phyloP scores from a whole-genome alignment of 192 early-diverging fungal species.

The Coemansia brasiliensis region DNA sequence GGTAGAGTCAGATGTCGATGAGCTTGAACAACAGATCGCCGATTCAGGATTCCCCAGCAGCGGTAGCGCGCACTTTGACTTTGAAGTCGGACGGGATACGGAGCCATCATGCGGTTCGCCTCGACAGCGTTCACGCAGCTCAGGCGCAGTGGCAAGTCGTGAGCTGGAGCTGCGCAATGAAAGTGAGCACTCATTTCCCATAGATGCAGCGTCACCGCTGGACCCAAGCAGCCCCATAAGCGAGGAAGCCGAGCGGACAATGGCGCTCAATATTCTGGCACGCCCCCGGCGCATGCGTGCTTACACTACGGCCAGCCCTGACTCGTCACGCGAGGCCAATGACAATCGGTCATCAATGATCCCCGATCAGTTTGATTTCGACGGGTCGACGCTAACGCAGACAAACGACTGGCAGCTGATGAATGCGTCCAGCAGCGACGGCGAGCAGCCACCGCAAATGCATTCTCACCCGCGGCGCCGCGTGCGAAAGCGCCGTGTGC shows the following conservation, averaged over 20 bases:
- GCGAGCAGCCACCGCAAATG: constrained; percentile 20
- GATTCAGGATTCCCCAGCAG: constrained; percentile 43
- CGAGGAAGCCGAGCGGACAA: constrained; percentile 12
- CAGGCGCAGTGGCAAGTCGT: constrained; percentile 12
- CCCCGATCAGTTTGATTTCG: constrained; percentile 26
- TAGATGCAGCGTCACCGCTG: constrained; percentile 17
- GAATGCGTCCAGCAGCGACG: constrained; percentile 45
- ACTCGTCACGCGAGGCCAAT: constrained; percentile 5
- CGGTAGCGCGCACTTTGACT: constrained; percentile 49
- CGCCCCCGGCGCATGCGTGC: constrained; percentile 22
- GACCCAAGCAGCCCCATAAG: constrained; percentile 46
- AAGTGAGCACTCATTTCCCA: constrained; percentile 7
- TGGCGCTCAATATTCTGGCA: constrained; percentile 43
- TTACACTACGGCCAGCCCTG: constrained; percentile 10
- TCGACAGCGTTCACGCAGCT: constrained; percentile 21
- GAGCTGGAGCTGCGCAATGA: constrained; percentile 1
- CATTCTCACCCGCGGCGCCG: constrained; percentile 31
- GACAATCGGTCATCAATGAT: constrained; percentile 5
- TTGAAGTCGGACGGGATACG: constrained; percentile 22
- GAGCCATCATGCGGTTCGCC: constrained; percentile 27
- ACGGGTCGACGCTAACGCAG: constrained; percentile 53
- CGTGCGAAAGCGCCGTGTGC: constrained; percentile 53
- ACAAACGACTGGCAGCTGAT: constrained; percentile 53
- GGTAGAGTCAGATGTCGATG: constrained; percentile 18
- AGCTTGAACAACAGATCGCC: constrained; percentile 18